Evolutionary conservation across 257 asterid genomes (phyloP).

Genomic region (Prunella vulgaris): DNA sequence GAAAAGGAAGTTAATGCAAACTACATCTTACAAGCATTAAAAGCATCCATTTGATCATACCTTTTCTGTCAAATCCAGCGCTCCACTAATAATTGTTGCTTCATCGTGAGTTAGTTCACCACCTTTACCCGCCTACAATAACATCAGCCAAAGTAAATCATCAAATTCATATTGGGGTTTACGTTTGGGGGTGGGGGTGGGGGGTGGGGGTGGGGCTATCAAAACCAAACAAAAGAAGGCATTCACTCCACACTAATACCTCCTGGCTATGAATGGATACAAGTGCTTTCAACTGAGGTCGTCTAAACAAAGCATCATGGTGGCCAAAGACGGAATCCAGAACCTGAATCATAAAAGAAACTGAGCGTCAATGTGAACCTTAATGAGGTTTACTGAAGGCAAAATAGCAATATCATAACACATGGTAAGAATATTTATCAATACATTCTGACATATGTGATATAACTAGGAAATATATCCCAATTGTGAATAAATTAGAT

Average conservation of each 20-base stretch:
- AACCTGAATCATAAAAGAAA: constrained; percentile 35
- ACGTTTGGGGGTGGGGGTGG: neutral
- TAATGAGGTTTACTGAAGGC: neutral
- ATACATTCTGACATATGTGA: neutral
- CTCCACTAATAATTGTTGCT: constrained; percentile 92
- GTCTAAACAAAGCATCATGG: constrained; percentile 70
- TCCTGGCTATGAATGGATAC: constrained; percentile 92
- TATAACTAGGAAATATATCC: neutral
- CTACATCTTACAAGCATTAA: neutral
- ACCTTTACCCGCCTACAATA: constrained; percentile 89
- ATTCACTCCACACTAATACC: constrained; percentile 38
- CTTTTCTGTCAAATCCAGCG: constrained; percentile 96
- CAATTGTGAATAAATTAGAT: neutral
- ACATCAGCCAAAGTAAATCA: constrained; percentile 8
- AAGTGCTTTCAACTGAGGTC: constrained; percentile 95
- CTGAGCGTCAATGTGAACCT: neutral
- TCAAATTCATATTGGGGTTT: neutral
- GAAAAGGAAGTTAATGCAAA: neutral
- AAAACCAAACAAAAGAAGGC: neutral
- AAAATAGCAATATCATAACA: neutral
- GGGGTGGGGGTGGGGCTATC: neutral
- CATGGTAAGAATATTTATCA: neutral
- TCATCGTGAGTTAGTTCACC: constrained; percentile 95
- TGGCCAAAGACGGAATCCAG: constrained; percentile 89
- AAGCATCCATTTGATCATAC: constrained; percentile 27